Evolutionary conservation across 2,329 filamentous ascomycete species (phyloP), one percentile per base, ranked within the genome.

Genomic region (Arthrobotrys entomopaga): DNA sequence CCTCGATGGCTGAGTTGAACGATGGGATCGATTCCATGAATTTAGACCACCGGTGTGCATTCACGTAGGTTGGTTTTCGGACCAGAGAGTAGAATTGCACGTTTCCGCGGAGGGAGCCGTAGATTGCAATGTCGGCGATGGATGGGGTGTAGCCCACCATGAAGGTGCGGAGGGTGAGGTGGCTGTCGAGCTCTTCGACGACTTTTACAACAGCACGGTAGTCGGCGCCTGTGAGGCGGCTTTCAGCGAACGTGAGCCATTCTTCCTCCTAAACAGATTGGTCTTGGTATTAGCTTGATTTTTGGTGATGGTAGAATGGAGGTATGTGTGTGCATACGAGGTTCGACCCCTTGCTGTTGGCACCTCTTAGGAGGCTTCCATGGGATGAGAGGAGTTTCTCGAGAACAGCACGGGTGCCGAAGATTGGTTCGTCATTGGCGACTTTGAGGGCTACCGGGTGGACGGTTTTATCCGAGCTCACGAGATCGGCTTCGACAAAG

Each of bases 141-240:
- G 89, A 89, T 57, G 95, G 84, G 24, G 85, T 85, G 84, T 96
- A 94, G 74, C 93, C 93, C 59, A 91, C 87, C 77, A 97, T 86
- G 82, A 95, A 95, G 13, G 91, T 92, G 79, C 94, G 90, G 34
- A 97, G 88, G 2, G 89, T 92, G 74, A 98, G 87, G 83, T 96
- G 91, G 81, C 91, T 91, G 82, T 97, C 92, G 76, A 97, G 88
- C 78, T 91, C 88, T 78, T 87, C 85, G 65, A 96, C 86, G 71
- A 89, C 85, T 24, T 88, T 86, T 80, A 95, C 91, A 77, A 93
- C 88, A 70, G 89, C 85, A 83, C 95, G 96, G 84, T 96, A 95
- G 82, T 97, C 92, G 63, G 87, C 83, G 75, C 77, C 73, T 13
- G 69, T 73, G 22, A 84, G 83, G 65, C 88, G 82, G 16, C 82